Evolutionary conservation across 2,329 filamentous ascomycete genomes (phyloP).

Genomic region (Phyllosticta capitalensis): DNA sequence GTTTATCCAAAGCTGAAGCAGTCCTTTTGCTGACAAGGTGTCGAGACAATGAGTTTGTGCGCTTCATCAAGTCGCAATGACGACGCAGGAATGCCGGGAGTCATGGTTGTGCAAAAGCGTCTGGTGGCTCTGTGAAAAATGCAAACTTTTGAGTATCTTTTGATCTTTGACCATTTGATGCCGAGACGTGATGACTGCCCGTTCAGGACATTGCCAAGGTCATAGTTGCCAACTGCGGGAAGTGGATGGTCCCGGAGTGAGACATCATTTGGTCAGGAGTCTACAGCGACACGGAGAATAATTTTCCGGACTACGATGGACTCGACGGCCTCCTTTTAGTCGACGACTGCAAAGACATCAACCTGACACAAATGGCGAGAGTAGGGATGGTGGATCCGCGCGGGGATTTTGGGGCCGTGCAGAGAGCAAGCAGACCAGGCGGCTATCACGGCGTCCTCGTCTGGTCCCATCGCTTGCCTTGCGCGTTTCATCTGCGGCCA

Average conservation of each 20-base stretch:
- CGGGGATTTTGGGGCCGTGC: neutral
- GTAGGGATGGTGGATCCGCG: neutral
- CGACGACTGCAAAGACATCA: neutral
- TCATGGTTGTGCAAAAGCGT: neutral
- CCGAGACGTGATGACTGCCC: neutral
- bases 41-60: conserved; percentile 46
- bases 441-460: neutral
- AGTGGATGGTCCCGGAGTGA: neutral
- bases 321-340: neutral
- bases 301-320: neutral
- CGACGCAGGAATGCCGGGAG: neutral
- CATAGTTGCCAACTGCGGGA: neutral
- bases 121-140: neutral
- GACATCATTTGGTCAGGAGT: neutral
- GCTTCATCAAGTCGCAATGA: conserved; percentile 39
- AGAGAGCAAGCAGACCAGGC: neutral
- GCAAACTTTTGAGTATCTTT: neutral
- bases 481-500: neutral
- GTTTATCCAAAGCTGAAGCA: conserved; percentile 16
- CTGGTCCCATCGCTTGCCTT: neutral
- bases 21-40: conserved; percentile 7
- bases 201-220: neutral
- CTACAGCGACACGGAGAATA: neutral
- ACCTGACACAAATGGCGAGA: neutral
- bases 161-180: neutral